Conservation (phyloP, 2,329 filamentous ascomycete genomes). For the Cladophialophora chaetospira region DNA sequence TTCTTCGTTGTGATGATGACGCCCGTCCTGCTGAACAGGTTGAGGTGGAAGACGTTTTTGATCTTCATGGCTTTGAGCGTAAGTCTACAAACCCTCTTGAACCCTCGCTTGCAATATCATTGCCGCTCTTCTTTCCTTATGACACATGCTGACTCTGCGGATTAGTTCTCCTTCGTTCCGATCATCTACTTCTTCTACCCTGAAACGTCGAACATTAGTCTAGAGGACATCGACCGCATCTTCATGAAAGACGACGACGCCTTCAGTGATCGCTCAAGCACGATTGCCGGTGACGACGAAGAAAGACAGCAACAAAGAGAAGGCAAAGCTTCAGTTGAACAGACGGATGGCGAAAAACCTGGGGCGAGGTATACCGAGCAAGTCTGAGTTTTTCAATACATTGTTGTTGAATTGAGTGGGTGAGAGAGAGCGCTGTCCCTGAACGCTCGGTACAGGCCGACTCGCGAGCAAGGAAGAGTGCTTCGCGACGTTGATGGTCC, state of each 20-base stretch:
- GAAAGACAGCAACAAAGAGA: no score
- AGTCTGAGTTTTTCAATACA: no score
- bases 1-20: conserved; percentile 40
- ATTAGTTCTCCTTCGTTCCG: conserved; percentile 31
- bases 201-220: conserved; percentile 22
- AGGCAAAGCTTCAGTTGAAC: no score
- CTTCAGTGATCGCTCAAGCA: no score
- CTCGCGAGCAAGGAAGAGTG: no score
- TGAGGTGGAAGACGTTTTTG: conserved; percentile 38
- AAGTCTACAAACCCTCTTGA: not conserved
- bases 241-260: conserved; percentile 16
- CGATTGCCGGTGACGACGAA: no score
- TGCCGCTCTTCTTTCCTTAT: not conserved
- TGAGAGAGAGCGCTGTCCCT: no score
- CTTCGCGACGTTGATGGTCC: no score
- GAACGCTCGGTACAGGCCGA: no score
- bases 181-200: conserved; percentile 34
- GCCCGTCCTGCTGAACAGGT: conserved; percentile 34
- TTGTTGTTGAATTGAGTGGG: no score
- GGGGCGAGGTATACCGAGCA: no score
- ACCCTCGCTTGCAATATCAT: not conserved
- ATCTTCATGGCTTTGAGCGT: conserved; percentile 36
- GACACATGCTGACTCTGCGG: not conserved
- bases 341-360: no score
- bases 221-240: conserved; percentile 22